Evolutionary conservation across 805 yeast genomes (phyloP), one percentile per base, ranked within the genome.

Genomic region (Candida boleticola): DNA sequence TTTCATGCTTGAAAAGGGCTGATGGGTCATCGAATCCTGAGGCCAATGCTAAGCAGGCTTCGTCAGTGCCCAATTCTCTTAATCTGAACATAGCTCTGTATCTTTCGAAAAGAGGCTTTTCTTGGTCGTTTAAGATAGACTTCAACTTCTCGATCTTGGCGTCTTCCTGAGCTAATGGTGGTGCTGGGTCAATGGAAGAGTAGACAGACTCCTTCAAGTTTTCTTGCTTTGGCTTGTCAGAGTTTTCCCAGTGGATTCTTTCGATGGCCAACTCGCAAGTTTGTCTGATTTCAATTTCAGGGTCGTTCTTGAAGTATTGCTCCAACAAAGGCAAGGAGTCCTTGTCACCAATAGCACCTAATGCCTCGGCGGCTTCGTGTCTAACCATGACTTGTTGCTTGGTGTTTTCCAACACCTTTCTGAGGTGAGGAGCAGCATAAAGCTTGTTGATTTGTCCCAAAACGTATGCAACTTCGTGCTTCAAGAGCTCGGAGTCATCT

Each of bases 351-450:
- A 93, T 73, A 34, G 99, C 99, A 47, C 99, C 99, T 42, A 93
- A 74, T 33, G 98, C 99, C 67, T 93, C 99, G 5, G 99, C 99
- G 14, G 99, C 99, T 66, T 93, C 99, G 64, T 93, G 99, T 64
- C 99, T 85, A 29, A 93, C 99, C 98, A 93, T 93, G 46, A 86
- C 74, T 60, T 86, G 93, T 70, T 92, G 98, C 13, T 71, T 51
- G 19, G 60, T 57, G 61, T 83, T 82, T 37, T 68, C 65, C 54
- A 93, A 74, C 18, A 89, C 96, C 5, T 74, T 74, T 61, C 88
- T 77, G 46, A 93, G 75, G 37, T 80, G 74, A 37, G 87, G 84
- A 46, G 92, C 86, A 44, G 96, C 89, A 43, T 78, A 64, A 52
- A 82, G 59, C 68, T 90, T 90, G 61, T 86, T 83, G 36, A 97